Evolutionary conservation across 495 filamentous ascomycete species (phyloP).

Genomic region (Daldinia caldariorum): DNA sequence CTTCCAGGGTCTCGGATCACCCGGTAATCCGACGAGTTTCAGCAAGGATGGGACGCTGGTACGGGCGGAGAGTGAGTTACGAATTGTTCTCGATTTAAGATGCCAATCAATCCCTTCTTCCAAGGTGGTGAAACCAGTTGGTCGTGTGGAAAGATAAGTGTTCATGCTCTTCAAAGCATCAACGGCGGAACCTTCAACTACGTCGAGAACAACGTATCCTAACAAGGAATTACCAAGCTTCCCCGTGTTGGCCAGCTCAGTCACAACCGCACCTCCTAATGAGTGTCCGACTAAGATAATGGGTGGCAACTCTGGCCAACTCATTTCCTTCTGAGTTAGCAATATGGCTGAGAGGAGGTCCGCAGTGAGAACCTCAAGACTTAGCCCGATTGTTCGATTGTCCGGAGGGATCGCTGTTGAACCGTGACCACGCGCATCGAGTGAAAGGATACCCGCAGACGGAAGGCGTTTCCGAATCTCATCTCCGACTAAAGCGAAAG

Average conservation of each 20-base stretch:
- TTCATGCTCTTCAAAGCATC: conserved; percentile 97
- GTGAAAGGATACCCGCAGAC: conserved; percentile 80
- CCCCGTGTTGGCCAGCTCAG: conserved; percentile 76
- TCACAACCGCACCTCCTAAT: conserved; percentile 93
- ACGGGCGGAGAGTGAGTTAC: conserved; percentile 80
- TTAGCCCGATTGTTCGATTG: conserved; percentile 64
- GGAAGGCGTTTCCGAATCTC: conserved; percentile 83
- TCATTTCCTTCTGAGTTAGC: conserved; percentile 69
- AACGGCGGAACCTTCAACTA: conserved; percentile 88
- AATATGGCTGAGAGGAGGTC: conserved; percentile 78
- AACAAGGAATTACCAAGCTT: conserved; percentile 73
- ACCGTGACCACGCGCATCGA: conserved; percentile 89
- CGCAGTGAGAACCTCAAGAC: conserved; percentile 71
- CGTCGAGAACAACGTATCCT: conserved; percentile 91
- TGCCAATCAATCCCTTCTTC: conserved; percentile 93
- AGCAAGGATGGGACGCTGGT: conserved; percentile 89
- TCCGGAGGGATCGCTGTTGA: conserved; percentile 65
- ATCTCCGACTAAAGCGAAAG: conserved; percentile 81
- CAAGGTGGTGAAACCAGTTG: conserved; percentile 76
- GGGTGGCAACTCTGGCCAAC: conserved; percentile 77
- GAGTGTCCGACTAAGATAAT: conserved; percentile 92
- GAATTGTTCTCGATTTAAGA: conserved; percentile 85
- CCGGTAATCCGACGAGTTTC: conserved; percentile 50
- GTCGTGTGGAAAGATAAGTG: conserved; percentile 85
- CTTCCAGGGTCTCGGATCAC: conserved; percentile 66